Base-by-base conservation (phyloP, 2,329 filamentous ascomycete species). In the Ciborinia camelliae region DNA sequence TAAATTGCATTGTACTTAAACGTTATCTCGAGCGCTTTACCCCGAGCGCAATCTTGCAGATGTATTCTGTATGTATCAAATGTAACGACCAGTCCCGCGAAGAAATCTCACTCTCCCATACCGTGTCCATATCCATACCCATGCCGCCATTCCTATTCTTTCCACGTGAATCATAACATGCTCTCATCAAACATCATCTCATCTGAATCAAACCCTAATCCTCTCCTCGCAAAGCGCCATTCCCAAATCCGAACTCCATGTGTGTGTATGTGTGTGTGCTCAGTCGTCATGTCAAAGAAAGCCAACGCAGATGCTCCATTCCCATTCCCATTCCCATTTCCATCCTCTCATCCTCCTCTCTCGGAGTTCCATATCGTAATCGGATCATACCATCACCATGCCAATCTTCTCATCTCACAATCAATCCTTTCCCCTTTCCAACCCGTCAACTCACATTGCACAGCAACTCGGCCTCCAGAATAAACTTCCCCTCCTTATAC, bases 401-500 rank as follows among this genome's bases (percentile, higher is more conserved):
- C n/a, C 35, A 52, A n/a, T 15, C n/a, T 52, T 32, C 41, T 15
- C 7, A 23, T 20, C 50, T 50, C 39, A 28, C 48, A n/a, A n/a
- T n/a, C n/a, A n/a, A n/a, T n/a, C n/a, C n/a, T n/a, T n/a, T 20
- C 28, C 45, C 32, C 20, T n/a, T 20, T 23, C 51, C 26, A 30
- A 8, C n/a, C 62, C 45, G 48, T 66, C 70, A 76, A 87, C 72
- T 81, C 67, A 97, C 92, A 71, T 87, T 88, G 77, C 90, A 94
- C 47, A 98, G 82, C 69, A 97, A 79, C 80, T 97, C 93, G 39
- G 90, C 91, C 81, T 98, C 94, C 65, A 99, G 83, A 66, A 99
- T 99, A 76, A 90, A 98, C 80, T 98, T 99, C 64, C 92, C 93
- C 82, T 99, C 95, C 81, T 99, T 99, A 80, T 99, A 99, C 80